Base-by-base conservation (phyloP, 495 filamentous ascomycete genomes). In the Hypomontagnella submonticulosa region DNA sequence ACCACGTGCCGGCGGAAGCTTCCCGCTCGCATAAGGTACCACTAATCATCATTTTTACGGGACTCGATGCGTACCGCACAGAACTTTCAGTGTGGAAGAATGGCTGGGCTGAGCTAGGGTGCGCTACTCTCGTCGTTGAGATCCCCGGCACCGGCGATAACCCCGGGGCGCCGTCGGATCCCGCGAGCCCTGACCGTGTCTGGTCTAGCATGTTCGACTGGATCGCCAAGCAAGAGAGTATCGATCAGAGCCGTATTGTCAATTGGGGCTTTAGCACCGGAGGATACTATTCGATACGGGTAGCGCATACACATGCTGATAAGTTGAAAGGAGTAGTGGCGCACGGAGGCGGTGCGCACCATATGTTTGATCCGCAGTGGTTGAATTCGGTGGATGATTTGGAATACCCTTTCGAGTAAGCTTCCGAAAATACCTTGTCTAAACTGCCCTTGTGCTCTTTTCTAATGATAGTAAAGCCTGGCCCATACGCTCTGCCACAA, bases 81-180 rank as follows among this genome's bases (percentile, higher is more conserved):
- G 90, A 92, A 53, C 85, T 90, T 40, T 84, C 86, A 16, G 81
- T 87, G 40, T 87, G 87, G 70, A 85, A 82, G 49, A 79, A 87
- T 46, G 84, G 87, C 42, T 89, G 81, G 53, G 71, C 81, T 19
- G 76, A 77, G 62, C 83, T 81, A 48, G 84, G 80, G 47, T 84
- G 79, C 72, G 87, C 79, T 10, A 81, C 73, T 2, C 73, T 91
- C 1, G 75, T 90, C 18, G 81, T 84, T 19, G 90, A 92, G 76
- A 90, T 92, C 59, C 90, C 89, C 0, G 90, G 89, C 0, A 92
- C 90, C 0, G 90, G 86, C 4, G 90, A 92, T 71, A 89, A 81
- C 42, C 90, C 90, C 11, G 88, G 89, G 0, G 79, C 80, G 33
- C 77, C 74, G 8, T 38, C 57, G 0, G 80, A 83, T 37, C 75